A percentile compares a stretch with the other conserved stretches of the same genome.
Conservation (phyloP, 1,139 yeast species). For the Geotrichum klebahnii region DNA sequence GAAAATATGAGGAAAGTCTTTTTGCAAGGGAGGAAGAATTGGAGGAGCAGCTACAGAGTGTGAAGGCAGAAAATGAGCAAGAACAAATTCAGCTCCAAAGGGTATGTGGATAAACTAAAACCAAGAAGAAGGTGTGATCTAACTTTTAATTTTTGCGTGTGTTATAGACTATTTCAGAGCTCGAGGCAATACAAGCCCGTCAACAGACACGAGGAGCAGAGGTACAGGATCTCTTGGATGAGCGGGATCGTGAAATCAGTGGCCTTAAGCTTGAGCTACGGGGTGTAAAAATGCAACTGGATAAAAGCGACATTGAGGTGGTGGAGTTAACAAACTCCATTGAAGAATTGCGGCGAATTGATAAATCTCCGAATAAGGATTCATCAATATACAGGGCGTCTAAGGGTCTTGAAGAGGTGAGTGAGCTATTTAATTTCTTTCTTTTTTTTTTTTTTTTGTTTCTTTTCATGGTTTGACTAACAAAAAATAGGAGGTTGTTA, state of each 20-base stretch:
- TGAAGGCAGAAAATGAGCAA: background rate
- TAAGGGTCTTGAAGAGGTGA: slow-evolving; percentile 7
- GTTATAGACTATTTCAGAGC: slow-evolving; percentile 1
- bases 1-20: background rate
- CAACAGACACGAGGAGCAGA: slow-evolving; percentile 11
- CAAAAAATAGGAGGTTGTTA: slow-evolving; percentile 1
- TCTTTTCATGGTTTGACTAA: too few species aligned
- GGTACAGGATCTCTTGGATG: slow-evolving; percentile 27
- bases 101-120: background rate
- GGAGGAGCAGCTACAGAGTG: background rate
- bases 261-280: slow-evolving; percentile 15
- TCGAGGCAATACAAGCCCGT: background rate
- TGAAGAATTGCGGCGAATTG: slow-evolving; percentile 5
- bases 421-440: background rate
- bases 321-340: slow-evolving; percentile 15
- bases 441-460: background rate
- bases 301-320: slow-evolving; percentile 16
- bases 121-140: too few species aligned
- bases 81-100: background rate
- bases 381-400: background rate
- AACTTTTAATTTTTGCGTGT: background rate
- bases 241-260: slow-evolving; percentile 18
- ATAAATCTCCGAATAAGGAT: background rate
- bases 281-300: slow-evolving; percentile 11
- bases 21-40: background rate